phyloP scores from a whole-genome alignment of 768 basidiomycete species.

The Suillus lakei region DNA sequence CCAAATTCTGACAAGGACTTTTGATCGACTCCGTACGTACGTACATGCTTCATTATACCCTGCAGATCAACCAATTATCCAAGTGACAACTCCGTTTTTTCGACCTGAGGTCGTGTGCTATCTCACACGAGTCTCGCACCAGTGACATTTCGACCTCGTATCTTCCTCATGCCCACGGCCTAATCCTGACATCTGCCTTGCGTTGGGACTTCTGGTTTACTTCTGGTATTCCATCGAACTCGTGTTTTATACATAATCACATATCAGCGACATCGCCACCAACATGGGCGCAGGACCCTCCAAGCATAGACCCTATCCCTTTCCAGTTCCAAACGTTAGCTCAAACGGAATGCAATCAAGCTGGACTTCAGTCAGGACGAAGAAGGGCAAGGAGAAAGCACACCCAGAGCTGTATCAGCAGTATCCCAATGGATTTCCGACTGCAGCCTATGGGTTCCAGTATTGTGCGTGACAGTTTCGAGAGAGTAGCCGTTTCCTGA shows the following conservation, averaged over 20 bases:
- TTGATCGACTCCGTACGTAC: background rate
- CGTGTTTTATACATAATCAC: slow-evolving; percentile 9
- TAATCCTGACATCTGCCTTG: background rate
- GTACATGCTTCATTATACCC: background rate
- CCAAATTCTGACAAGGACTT: background rate
- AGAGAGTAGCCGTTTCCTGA: slow-evolving; percentile 19
- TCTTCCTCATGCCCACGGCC: background rate
- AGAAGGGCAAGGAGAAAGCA: slow-evolving; percentile 23
- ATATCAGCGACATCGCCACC: slow-evolving; percentile 2
- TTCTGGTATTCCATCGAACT: background rate
- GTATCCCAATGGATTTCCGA: slow-evolving; percentile 17
- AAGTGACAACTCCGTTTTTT: background rate
- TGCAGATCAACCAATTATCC: background rate
- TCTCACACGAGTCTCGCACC: background rate
- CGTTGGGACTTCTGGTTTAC: background rate
- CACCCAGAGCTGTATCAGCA: slow-evolving; percentile 20
- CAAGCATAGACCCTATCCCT: slow-evolving; percentile 24
- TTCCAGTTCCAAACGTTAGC: slow-evolving; percentile 17
- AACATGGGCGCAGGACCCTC: slow-evolving; percentile 29
- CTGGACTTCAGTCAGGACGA: slow-evolving; percentile 27
- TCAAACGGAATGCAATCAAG: slow-evolving; percentile 16
- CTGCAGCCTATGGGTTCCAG: slow-evolving; percentile 22
- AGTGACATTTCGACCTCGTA: background rate
- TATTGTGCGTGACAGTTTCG: slow-evolving; percentile 25
- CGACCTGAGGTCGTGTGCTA: background rate